These are phyloP conservation scores for Primulina eburnea DNA, from an alignment of 257 asterid genomes.

Conservation along the genomic window DNA sequence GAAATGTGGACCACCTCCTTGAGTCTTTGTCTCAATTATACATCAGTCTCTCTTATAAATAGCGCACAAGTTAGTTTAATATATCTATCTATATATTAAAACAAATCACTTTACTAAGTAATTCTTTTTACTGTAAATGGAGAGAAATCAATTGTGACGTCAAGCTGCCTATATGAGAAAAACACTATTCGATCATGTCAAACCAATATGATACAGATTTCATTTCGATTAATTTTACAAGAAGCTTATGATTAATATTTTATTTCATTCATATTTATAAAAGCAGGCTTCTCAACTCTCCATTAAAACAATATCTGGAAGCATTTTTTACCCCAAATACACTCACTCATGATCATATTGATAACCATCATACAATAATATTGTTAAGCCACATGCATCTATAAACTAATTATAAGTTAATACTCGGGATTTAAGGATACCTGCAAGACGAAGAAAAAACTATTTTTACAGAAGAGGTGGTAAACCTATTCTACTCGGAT, in stretches of 20 bases:
- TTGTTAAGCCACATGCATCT: too few relatives aligned
- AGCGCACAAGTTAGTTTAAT: slow-evolving; percentile 13
- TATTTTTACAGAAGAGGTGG: slow-evolving; percentile 76
- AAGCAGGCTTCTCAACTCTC: too few relatives aligned
- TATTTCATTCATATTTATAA: too few relatives aligned
- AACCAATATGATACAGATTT: not conserved
- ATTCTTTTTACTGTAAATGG: slow-evolving; percentile 32
- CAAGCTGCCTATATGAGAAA: slow-evolving; percentile 55
- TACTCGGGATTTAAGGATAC: slow-evolving; percentile 44
- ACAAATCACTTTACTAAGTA: slow-evolving; percentile 6
- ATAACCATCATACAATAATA: too few relatives aligned
- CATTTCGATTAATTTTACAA: too few relatives aligned
- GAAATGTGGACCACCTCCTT: slow-evolving; percentile 23
- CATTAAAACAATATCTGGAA: too few relatives aligned
- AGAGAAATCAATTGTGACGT: slow-evolving; percentile 34
- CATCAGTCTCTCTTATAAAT: slow-evolving; percentile 28
- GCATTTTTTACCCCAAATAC: too few relatives aligned
- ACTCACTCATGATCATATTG: too few relatives aligned
- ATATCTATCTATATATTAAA: slow-evolving; percentile 18
- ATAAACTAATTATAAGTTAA: too few relatives aligned
- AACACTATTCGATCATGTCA: slow-evolving; percentile 61
- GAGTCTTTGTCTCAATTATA: slow-evolving; percentile 20
- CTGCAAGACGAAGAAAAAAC: slow-evolving; percentile 83
- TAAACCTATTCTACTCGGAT: slow-evolving; percentile 52
- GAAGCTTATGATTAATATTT: too few relatives aligned